These are phyloP conservation scores for Blastobotrys ciferrii DNA, from an alignment of 1,139 yeast genomes.

Conservation along the genomic window DNA sequence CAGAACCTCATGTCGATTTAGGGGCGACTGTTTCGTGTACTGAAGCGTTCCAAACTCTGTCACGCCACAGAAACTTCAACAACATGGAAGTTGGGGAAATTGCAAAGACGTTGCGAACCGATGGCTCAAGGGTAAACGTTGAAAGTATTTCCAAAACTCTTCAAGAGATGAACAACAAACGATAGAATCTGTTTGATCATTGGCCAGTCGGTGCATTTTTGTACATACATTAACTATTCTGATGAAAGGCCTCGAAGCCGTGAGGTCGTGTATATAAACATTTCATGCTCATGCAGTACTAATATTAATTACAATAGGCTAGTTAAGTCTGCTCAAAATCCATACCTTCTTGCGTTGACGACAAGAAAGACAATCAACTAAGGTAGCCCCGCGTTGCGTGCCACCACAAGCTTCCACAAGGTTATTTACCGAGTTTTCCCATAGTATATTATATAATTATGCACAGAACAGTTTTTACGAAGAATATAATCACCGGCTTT, in stretches of 20 bases:
- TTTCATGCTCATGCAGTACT: background rate
- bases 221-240: background rate
- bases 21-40: slow-evolving; percentile 67
- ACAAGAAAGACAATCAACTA: too few relatives aligned
- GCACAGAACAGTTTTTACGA: too few relatives aligned
- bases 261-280: background rate
- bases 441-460: too few relatives aligned
- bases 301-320: background rate
- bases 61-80: slow-evolving; percentile 69
- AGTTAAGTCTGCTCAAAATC: too few relatives aligned
- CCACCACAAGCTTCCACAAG: too few relatives aligned
- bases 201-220: background rate
- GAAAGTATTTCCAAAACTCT: slow-evolving; percentile 72
- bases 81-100: slow-evolving; percentile 66
- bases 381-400: too few relatives aligned
- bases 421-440: too few relatives aligned
- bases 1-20: slow-evolving; percentile 3
- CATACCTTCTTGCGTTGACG: too few relatives aligned
- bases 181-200: background rate
- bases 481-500: too few relatives aligned
- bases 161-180: slow-evolving; percentile 60
- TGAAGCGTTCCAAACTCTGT: slow-evolving; percentile 76
- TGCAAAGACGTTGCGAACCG: slow-evolving; percentile 67
- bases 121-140: slow-evolving; percentile 74
- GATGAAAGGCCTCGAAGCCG: too few relatives aligned